Evolutionary conservation across 2,329 filamentous ascomycete genomes (phyloP).

Genomic region (Pestalotiopsis sp.): DNA sequence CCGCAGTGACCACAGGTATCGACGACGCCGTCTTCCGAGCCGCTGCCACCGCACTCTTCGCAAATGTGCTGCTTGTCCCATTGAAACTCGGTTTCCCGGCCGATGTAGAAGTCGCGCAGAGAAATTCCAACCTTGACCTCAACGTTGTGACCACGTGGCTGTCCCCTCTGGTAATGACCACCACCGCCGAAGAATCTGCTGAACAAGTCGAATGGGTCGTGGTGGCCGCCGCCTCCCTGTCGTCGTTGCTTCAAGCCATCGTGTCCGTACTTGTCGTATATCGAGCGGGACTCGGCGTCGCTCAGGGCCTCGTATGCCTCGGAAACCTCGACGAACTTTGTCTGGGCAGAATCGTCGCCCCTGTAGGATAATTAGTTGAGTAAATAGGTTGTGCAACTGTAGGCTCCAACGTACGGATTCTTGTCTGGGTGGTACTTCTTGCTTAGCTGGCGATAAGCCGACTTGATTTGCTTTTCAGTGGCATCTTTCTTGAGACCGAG

Average conservation of each 20-base stretch:
- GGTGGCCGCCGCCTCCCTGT: conserved; percentile 64
- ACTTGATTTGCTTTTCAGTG: conserved; percentile 86
- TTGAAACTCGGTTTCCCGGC: conserved; percentile 80
- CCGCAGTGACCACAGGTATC: conserved; percentile 76
- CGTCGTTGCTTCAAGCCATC: conserved; percentile 85
- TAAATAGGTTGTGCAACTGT: neutral
- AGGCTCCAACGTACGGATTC: conserved; percentile 71
- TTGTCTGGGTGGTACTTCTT: conserved; percentile 98
- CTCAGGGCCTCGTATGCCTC: conserved; percentile 94
- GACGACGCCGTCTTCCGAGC: conserved; percentile 78
- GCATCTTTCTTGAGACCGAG: conserved; percentile 79
- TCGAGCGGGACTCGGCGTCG: conserved; percentile 74
- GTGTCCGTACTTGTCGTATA: conserved; percentile 94
- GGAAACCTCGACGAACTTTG: conserved; percentile 91
- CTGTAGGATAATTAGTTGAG: conserved; percentile 40
- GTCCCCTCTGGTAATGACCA: conserved; percentile 74
- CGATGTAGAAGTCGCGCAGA: conserved; percentile 90
- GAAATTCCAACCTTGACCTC: conserved; percentile 80
- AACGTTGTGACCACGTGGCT: conserved; percentile 83
- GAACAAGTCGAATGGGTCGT: conserved; percentile 96
- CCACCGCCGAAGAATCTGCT: conserved; percentile 93
- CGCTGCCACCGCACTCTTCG: conserved; percentile 84
- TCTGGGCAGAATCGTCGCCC: conserved; percentile 74
- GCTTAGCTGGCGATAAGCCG: conserved; percentile 85
- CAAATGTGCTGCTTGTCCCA: conserved; percentile 96